phyloP scores from a whole-genome alignment of 2,329 filamentous ascomycete genomes.

The Beauveria brongniartii region DNA sequence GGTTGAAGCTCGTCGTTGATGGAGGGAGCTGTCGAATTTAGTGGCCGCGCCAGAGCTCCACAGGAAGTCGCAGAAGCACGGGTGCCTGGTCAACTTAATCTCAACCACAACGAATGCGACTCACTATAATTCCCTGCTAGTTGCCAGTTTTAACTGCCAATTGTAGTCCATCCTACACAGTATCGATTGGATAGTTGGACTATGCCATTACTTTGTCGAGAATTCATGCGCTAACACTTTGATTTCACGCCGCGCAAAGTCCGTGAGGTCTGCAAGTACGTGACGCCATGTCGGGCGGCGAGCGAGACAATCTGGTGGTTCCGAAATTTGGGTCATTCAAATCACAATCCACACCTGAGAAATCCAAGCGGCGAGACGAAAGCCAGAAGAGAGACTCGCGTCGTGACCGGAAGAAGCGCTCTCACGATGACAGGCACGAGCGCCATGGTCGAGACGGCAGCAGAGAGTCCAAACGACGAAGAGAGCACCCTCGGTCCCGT shows the following conservation, averaged over 20 bases:
- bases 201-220: rapidly evolving
- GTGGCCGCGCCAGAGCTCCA: background rate
- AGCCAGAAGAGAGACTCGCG: conserved; percentile 10
- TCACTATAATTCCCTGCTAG: background rate
- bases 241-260: background rate
- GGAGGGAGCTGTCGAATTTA: background rate
- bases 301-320: conserved; percentile 27
- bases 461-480: conserved; percentile 15
- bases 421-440: conserved; percentile 12
- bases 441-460: conserved; percentile 12
- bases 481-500: conserved; percentile 10
- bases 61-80: background rate
- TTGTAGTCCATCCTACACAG: background rate
- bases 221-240: background rate
- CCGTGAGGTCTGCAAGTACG: background rate
- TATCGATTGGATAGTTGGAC: background rate
- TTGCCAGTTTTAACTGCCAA: background rate
- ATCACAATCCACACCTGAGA: conserved; percentile 20
- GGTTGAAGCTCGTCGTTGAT: background rate
- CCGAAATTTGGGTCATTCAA: conserved; percentile 73
- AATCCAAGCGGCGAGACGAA: conserved; percentile 27
- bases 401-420: conserved; percentile 11
- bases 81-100: background rate
- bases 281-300: conserved; percentile 21
- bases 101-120: background rate